A percentile compares a stretch with the other conserved stretches of the same genome.
Conservation (phyloP, 148 eudicot species). For the Suaeda aralocaspica region DNA sequence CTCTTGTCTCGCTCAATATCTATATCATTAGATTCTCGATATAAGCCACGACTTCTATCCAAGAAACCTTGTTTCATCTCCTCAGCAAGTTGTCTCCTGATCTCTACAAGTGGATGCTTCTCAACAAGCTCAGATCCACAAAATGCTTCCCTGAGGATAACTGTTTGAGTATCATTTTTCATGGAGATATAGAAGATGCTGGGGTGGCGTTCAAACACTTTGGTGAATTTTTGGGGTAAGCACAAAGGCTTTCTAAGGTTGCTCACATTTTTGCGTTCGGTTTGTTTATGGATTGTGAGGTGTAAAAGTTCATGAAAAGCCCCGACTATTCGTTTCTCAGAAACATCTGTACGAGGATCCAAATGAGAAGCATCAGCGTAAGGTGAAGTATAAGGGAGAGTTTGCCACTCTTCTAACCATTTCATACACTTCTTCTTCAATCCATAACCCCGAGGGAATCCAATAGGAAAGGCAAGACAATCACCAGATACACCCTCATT, state of each 20-base stretch:
- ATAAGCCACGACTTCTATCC: conserved; percentile 68
- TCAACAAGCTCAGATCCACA: conserved; percentile 45
- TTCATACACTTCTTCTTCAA: conserved; percentile 69
- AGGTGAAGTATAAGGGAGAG: conserved; percentile 84
- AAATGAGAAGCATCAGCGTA: conserved; percentile 64
- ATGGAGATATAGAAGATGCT: conserved; percentile 80
- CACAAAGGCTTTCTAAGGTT: conserved; percentile 63
- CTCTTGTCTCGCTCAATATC: conserved; percentile 17
- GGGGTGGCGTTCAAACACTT: conserved; percentile 93
- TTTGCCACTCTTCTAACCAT: conserved; percentile 94
- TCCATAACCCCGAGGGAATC: conserved; percentile 80
- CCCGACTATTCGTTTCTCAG: conserved; percentile 85
- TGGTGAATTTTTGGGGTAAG: conserved; percentile 87
- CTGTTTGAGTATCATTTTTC: conserved; percentile 68
- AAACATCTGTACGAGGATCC: conserved; percentile 85
- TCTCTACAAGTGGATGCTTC: conserved; percentile 69
- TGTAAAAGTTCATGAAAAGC: conserved; percentile 87
- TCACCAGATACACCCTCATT: conserved; percentile 24
- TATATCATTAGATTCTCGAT: conserved; percentile 29
- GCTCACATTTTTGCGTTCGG: conserved; percentile 75
- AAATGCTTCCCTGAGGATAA: conserved; percentile 77
- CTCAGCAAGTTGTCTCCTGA: conserved; percentile 47
- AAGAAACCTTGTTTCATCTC: conserved; percentile 71
- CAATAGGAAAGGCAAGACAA: conserved; percentile 57
- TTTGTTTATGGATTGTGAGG: conserved; percentile 61